Evolutionary conservation across 139 green algal genomes (phyloP).

Genomic region (Auxenochlorella pyrenoidosa): DNA sequence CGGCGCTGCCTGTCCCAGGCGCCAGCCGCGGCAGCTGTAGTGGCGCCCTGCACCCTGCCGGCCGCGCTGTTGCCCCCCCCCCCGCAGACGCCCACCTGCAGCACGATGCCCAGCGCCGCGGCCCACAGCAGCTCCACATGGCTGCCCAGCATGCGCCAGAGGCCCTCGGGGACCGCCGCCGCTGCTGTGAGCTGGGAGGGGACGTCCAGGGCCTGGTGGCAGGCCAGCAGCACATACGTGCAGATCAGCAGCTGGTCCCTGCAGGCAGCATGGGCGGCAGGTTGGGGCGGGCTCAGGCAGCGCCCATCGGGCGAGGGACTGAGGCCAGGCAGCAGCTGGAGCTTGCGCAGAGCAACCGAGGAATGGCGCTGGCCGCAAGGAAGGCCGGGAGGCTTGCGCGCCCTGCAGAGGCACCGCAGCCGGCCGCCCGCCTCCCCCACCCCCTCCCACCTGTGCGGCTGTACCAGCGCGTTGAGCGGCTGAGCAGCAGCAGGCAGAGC

Average conservation of each 20-base stretch:
- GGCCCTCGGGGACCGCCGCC: not conserved
- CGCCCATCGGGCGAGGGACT: too few species aligned
- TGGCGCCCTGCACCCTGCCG: not conserved
- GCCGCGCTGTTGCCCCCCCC: too few species aligned
- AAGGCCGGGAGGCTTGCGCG: too few species aligned
- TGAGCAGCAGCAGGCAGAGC: slow-evolving; percentile 3
- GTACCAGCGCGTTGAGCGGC: slow-evolving; percentile 22
- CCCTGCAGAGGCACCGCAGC: not conserved
- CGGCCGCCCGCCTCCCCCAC: too few species aligned
- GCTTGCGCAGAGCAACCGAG: too few species aligned
- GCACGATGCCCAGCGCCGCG: not conserved
- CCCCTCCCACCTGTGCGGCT: not conserved
- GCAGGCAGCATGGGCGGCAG: not conserved
- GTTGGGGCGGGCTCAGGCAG: too few species aligned
- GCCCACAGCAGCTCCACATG: slow-evolving; percentile 5
- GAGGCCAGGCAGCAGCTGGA: too few species aligned
- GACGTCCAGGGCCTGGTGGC: slow-evolving; percentile 15
- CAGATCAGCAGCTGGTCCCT: slow-evolving; percentile 20
- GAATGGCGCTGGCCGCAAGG: not conserved
- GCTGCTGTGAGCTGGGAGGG: not conserved
- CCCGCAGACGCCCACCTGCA: not conserved
- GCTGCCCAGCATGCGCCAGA: not conserved
- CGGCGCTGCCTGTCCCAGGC: too few species aligned
- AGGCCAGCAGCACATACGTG: slow-evolving; percentile 30
- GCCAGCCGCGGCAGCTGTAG: too few species aligned